These are phyloP conservation scores for Candida stauntonica DNA, from an alignment of 805 yeast species.

Conservation along the genomic window DNA sequence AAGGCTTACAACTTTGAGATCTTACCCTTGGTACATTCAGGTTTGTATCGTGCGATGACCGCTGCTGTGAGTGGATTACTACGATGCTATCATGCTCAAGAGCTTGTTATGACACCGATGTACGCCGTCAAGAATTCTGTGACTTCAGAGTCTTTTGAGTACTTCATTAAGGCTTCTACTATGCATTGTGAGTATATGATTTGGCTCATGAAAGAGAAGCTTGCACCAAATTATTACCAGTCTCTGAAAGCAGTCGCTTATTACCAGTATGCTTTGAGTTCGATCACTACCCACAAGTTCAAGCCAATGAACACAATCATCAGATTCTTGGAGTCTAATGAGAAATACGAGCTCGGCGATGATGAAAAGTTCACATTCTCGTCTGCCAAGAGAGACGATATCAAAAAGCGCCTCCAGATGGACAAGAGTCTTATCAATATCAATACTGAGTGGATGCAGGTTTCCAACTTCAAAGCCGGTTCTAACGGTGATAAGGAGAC, in stretches of 20 bases:
- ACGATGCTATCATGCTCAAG: constrained; percentile 19
- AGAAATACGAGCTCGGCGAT: constrained; percentile 4
- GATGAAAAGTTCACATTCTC: constrained; percentile 2
- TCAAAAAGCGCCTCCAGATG: constrained; percentile 11
- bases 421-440: constrained; percentile 12
- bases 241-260: constrained; percentile 11
- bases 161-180: constrained; percentile 1
- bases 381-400: constrained; percentile 6
- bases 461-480: constrained; percentile 2
- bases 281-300: constrained; percentile 13
- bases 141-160: constrained; percentile 2
- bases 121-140: constrained; percentile 1
- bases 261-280: constrained; percentile 7
- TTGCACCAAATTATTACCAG: constrained; percentile 15
- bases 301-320: constrained; percentile 17
- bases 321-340: constrained; percentile 17
- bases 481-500: constrained; percentile 2
- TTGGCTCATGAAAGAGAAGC: constrained; percentile 7
- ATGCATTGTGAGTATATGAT: constrained; percentile 7
- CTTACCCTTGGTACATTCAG: constrained; percentile 10
- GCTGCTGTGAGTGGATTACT: constrained; percentile 2
- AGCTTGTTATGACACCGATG: constrained; percentile 7
- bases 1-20: constrained; percentile 12
- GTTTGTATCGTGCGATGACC: constrained; percentile 6
- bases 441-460: constrained; percentile 18